Conservation (phyloP, 2,329 filamentous ascomycete species). For the Fusarium sp. region DNA sequence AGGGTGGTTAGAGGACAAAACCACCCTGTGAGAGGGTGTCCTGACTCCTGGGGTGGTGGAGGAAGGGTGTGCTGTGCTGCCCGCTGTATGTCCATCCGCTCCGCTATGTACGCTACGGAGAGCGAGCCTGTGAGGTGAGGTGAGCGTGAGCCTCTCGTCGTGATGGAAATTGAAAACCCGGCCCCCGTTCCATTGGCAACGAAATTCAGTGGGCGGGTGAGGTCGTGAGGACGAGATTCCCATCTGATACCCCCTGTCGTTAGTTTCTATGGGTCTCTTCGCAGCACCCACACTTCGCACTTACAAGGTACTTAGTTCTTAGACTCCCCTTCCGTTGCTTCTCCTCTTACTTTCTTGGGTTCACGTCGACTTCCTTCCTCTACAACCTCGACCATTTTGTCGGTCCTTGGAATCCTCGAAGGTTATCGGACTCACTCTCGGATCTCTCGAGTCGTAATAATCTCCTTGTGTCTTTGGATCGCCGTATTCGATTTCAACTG, state of each 20-base stretch:
- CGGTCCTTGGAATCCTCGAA: constrained; percentile 38
- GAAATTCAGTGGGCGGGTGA: constrained; percentile 29
- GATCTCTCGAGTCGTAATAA: constrained; percentile 21
- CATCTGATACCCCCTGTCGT: constrained; percentile 34
- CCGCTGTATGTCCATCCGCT: constrained; percentile 13
- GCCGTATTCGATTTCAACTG: constrained; percentile 19
- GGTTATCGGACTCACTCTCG: constrained; percentile 35
- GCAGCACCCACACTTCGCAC: constrained; percentile 31
- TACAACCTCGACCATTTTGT: constrained; percentile 34
- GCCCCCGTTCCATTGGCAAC: constrained; percentile 25
- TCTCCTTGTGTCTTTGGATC: constrained; percentile 23
- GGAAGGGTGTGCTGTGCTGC: constrained; percentile 18
- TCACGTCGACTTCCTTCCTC: constrained; percentile 24
- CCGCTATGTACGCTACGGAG: constrained; percentile 14
- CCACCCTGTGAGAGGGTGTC: constrained; percentile 33
- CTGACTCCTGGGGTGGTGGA: constrained; percentile 11
- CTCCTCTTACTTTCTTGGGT: constrained; percentile 29
- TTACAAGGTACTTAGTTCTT: constrained; percentile 42
- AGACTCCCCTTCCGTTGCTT: constrained; percentile 41
- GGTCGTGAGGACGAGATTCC: constrained; percentile 27
- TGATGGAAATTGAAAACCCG: constrained; percentile 27
- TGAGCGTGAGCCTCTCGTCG: constrained; percentile 24
- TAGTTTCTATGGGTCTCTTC: constrained; percentile 34
- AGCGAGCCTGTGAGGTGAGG: background rate
- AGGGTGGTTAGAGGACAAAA: constrained; percentile 31